A percentile compares a stretch with the other conserved stretches of the same genome.
Evolutionary conservation across 2,329 filamentous ascomycete genomes (phyloP).

Genomic region (Endocalyx cinctus): DNA sequence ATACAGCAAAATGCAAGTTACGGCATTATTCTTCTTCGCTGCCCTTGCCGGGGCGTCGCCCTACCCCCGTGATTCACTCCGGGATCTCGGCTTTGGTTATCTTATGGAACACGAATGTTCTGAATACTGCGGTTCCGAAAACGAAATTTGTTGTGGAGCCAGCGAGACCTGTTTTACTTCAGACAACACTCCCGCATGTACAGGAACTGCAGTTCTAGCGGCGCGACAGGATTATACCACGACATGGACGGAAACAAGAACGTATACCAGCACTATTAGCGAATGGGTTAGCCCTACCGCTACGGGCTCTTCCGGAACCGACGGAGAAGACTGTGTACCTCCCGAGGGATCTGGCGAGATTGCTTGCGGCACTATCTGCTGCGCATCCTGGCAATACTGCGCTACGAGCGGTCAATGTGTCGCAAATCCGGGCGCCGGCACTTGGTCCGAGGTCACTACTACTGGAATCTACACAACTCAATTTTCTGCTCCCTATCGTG

Average conservation of each 20-base stretch:
- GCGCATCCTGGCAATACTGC: constrained; percentile 66
- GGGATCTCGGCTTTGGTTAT: constrained; percentile 45
- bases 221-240: constrained; percentile 40
- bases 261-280: constrained; percentile 55
- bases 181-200: constrained; percentile 46
- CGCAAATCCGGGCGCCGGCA: constrained; percentile 44
- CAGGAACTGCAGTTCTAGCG: constrained; percentile 24
- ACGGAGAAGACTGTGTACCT: constrained; percentile 45
- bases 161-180: constrained; percentile 49
- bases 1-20: too few species aligned
- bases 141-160: constrained; percentile 50
- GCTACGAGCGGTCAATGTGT: constrained; percentile 53
- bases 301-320: constrained; percentile 26
- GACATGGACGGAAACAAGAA: constrained; percentile 58
- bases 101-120: constrained; percentile 47
- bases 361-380: constrained; percentile 67
- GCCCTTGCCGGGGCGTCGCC: constrained; percentile 39
- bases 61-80: constrained; percentile 44
- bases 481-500: constrained; percentile 45
- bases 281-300: constrained; percentile 44
- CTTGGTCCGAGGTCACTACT: constrained; percentile 38
- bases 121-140: constrained; percentile 49
- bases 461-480: constrained; percentile 48
- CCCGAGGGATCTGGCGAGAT: constrained; percentile 46
- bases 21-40: too few species aligned